Evolutionary conservation across 805 yeast species (phyloP).

Genomic region (Saccharomycodes ludwigii): DNA sequence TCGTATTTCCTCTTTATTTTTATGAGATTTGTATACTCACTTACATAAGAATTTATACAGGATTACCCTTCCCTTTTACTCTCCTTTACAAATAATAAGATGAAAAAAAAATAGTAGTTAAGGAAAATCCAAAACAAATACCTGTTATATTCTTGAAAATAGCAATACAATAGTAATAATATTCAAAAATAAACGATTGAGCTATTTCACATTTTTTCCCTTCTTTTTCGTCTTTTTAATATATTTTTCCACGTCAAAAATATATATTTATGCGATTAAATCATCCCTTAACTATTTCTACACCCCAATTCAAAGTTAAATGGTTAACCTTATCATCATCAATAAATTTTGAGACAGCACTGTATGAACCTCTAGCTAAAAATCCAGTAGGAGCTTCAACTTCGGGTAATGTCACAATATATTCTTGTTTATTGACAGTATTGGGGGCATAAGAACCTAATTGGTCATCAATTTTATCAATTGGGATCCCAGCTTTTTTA

Average conservation of each 20-base stretch:
- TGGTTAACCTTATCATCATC: slow-evolving; percentile 78
- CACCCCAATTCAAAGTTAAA: slow-evolving; percentile 72
- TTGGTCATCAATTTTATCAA: slow-evolving; percentile 78
- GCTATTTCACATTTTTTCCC: no score
- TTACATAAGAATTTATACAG: no score
- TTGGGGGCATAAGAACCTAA: slow-evolving; percentile 87
- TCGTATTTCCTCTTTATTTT: no score
- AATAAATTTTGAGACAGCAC: slow-evolving; percentile 68
- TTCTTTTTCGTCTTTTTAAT: no score
- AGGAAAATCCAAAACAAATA: no score
- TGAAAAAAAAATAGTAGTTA: no score
- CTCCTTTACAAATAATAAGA: no score
- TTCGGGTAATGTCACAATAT: slow-evolving; percentile 46
- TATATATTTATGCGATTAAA: slow-evolving; percentile 1
- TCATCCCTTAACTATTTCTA: slow-evolving; percentile 58
- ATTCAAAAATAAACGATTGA: no score
- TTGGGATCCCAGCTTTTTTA: slow-evolving; percentile 78
- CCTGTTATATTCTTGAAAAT: no score
- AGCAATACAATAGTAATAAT: no score
- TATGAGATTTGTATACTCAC: no score
- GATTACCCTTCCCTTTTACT: no score
- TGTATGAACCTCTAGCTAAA: slow-evolving; percentile 76
- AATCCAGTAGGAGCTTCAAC: slow-evolving; percentile 90
- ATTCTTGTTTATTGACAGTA: slow-evolving; percentile 67
- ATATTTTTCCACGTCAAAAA: slow-evolving; percentile 1